Base-by-base conservation (phyloP, 495 filamentous ascomycete genomes). In the Penicillium canariense region DNA sequence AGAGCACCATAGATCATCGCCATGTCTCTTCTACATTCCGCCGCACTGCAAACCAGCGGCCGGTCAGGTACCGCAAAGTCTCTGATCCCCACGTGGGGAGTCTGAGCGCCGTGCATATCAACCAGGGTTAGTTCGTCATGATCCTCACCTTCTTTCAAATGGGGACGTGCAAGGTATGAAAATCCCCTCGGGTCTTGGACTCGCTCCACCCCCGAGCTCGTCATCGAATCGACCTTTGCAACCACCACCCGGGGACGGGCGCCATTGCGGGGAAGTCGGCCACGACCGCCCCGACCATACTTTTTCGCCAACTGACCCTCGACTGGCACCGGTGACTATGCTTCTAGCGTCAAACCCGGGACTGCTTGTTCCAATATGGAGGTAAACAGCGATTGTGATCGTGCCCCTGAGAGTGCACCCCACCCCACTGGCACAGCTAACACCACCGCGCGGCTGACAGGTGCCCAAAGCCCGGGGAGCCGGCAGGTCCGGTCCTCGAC, bases 401-500 rank as follows among this genome's bases (percentile, higher is more conserved):
- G 5, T 20, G 1, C 6, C 45, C 10, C 35, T 25, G 15, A 38
- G 23, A 30, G 1, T n/a, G 34, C 25, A 38, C 10, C 14, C 5
- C 15, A 3, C 15, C 5, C 1, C 30, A 3, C 36, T 26, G n/a
- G 27, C 28, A 26, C 34, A 40, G 44, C 55, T 59, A 52, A 65
- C 50, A 78, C 80, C 59, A 86, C 83, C 9, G 18, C 39, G 50
- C 34, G 44, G 34, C 39, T 53, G 20, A 47, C 52, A 70, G 65
- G 56, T 61, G 34, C 70, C 70, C 58, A 65, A 58, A 68, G 70
- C 72, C 51, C 70, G 63, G 45, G 72, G 72, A 51, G 50, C 64
- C 38, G 72, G 72, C 40, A 65, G 72, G 34, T 75, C 72, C 36
- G 72, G 72, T 36, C 72, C 72, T 26, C 72, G 72, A 53, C 68